Evolutionary conservation across 1,284 basidiomycete genomes (phyloP), one percentile per base, ranked within the genome.

Genomic region (Puccinia novopanici): DNA sequence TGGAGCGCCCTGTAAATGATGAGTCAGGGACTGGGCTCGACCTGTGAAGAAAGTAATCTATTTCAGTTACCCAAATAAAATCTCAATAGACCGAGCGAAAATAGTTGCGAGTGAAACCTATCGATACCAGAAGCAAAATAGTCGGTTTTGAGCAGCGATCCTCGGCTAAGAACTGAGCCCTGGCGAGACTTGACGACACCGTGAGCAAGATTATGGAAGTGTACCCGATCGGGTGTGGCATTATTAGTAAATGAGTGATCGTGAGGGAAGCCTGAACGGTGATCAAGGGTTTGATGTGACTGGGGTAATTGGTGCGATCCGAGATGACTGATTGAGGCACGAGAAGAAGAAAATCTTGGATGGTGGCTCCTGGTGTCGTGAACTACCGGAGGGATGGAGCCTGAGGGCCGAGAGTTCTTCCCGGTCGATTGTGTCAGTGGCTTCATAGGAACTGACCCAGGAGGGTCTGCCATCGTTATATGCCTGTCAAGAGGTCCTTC

Each of bases 1-100:
- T 3, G 96, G 95, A 27, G 96, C 96, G 52, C 97, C 97, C 85
- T 88, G 87, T 3, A 99, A 89, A 82, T 93, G 78, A 67, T 80
- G 78, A 10, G 78, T 61, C 27, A 80, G 52, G 17, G 71, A 48
- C 52, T 80, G 68, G 24, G 77, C 77, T 71, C 77, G 67, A 72
- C 77, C 77, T 79, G 50, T 42, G 12, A 37, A 30, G 34, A 42
- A 55, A 68, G 13, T 34, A 57, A 77, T n/a, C n/a, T 12, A 42
- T 30, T 6, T 77, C 13, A 57, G 24, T 55, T 42, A 55, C 22
- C 17, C 34, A 15, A 59, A 59, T 19, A 57, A 22, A n/a, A 30
- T 12, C 15, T 54, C 45, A 34, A 34, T 30, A 22, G 68, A 63
- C 19, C n/a, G 63, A n/a, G 30, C 10, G 19, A n/a, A n/a, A n/a